Base-by-base conservation (phyloP, 768 basidiomycete species). In the Holtermannia corniformis region DNA sequence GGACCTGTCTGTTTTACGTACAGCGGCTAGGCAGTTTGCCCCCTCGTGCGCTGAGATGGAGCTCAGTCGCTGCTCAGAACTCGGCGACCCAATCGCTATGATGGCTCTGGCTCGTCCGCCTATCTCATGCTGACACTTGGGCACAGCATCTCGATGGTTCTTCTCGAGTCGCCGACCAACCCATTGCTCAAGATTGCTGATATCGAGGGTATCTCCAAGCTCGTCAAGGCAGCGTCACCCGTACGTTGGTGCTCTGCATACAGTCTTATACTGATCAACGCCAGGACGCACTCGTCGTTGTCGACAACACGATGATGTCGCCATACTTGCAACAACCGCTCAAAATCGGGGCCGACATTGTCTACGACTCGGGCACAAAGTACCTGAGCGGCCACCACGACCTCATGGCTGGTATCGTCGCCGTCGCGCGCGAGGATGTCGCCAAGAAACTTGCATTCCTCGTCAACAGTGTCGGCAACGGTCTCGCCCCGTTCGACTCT, bases 271-370 rank as follows among this genome's bases (percentile, higher is more conserved):
- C 16, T 47, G 41, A 13, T 27, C 32, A 13, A 16, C n/a, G n/a
- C 26, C 41, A 62, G 61, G 45, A 59, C 26, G 68, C 71, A 3
- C 47, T 74, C 45, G 58, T 74, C 47, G 72, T 74, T 16, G 66
- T 71, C 20, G 95, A 97, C 72, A 97, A 99, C 70, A 97, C 95
- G 55, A 97, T 97, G 95, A 96, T 97, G 93, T 95, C 91, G 67
- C 93, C 95, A 14, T 97, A 96, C 73, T 78, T 97, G 5, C 91
- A 93, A 68, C 77, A 92, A 52, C 95, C 95, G 11, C 80, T 97
- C 32, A 90, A 97, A 65, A 85, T 95, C 48, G 95, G 93, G 14
- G 88, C 88, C 45, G 95, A 99, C 69, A 82, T 99, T 51, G 92
- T 96, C 7, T 99, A 99, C 65, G 95, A 99, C 73, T 92, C 89